A percentile compares a stretch with the other conserved stretches of the same genome.
Conservation (phyloP, 495 filamentous ascomycete species). For the Talaromyces borbonicus region DNA sequence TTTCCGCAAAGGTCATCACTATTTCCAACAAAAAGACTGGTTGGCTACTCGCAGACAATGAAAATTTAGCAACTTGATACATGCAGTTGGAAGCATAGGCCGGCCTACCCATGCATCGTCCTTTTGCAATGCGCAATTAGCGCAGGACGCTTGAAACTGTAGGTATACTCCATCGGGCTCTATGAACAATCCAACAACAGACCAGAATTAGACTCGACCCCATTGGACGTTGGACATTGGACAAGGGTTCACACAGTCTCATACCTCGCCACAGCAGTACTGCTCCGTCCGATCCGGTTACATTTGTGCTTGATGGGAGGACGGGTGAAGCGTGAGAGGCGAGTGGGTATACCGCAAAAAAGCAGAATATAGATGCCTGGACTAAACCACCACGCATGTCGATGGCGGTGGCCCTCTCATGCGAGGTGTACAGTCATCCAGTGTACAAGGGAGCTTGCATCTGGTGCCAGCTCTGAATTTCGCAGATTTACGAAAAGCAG, state of each 20-base stretch:
- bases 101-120: slow-evolving; percentile 8
- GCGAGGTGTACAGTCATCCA: no score
- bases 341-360: slow-evolving; percentile 1
- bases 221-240: no score
- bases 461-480: background rate
- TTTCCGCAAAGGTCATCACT: background rate
- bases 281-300: background rate
- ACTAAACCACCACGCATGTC: slow-evolving; percentile 9
- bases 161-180: slow-evolving; percentile 11
- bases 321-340: slow-evolving; percentile 1
- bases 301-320: background rate
- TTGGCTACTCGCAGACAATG: slow-evolving; percentile 8
- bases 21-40: slow-evolving; percentile 8
- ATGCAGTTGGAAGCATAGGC: background rate
- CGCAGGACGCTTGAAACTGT: slow-evolving; percentile 13
- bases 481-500: background rate
- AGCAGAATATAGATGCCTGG: slow-evolving; percentile 8
- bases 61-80: background rate
- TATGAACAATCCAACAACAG: slow-evolving; percentile 8
- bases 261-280: slow-evolving; percentile 7
- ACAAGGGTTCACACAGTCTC: background rate
- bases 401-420: background rate
- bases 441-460: no score
- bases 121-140: slow-evolving; percentile 7
- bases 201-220: no score